Conservation (phyloP, 1,284 basidiomycete genomes). For the Ganoderma boninense region DNA sequence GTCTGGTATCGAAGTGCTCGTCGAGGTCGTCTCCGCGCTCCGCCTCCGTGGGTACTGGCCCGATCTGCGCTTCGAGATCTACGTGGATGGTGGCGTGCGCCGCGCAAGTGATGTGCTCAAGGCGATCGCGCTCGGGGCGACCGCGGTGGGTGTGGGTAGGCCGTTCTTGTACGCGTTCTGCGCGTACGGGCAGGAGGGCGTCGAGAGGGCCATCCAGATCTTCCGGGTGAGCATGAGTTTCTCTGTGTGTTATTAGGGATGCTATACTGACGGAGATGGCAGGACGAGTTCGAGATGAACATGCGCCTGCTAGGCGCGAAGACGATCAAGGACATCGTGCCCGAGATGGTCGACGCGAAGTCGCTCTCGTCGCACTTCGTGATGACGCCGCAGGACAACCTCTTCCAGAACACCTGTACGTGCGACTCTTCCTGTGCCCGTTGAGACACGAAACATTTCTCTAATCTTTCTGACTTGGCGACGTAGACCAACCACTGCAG, state of each 20-base stretch:
- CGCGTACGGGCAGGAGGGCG: constrained; percentile 84
- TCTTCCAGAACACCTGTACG: constrained; percentile 83
- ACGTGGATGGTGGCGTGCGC: constrained; percentile 93
- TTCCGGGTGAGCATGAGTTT: constrained; percentile 61
- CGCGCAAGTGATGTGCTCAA: constrained; percentile 94
- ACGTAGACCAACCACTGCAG: constrained; percentile 36
- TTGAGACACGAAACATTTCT: background rate
- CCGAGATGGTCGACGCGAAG: constrained; percentile 87
- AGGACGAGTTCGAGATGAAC: constrained; percentile 96
- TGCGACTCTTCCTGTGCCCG: constrained; percentile 29
- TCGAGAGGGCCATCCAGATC: constrained; percentile 79
- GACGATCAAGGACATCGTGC: constrained; percentile 78
- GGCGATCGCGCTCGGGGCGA: constrained; percentile 90
- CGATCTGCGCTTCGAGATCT: constrained; percentile 83
- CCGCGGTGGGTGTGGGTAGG: constrained; percentile 81
- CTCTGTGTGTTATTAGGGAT: no score
- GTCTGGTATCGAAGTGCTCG: constrained; percentile 88
- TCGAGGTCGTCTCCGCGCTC: constrained; percentile 85
- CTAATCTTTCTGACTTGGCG: background rate
- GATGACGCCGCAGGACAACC: constrained; percentile 68
- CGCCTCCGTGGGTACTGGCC: constrained; percentile 70
- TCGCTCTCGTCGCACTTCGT: constrained; percentile 68
- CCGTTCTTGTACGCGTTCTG: constrained; percentile 91
- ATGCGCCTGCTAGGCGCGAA: constrained; percentile 87
- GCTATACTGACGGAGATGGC: background rate